Evolutionary conservation across 306 rosid species (phyloP), one percentile per base, ranked within the genome.

Genomic region (Acacia acuminata): DNA sequence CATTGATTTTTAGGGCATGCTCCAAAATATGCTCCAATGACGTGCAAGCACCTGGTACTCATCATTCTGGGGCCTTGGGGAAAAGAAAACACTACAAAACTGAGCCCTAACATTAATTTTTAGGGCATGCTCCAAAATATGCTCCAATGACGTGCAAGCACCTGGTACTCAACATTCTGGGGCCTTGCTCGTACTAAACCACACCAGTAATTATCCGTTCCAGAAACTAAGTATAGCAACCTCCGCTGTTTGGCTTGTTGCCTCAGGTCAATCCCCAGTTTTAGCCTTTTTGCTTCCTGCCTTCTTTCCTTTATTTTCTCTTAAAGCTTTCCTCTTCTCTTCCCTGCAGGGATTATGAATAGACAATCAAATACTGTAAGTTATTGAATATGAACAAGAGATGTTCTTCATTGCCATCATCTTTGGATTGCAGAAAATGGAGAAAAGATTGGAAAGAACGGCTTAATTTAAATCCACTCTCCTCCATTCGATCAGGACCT

Each of bases 271-370:
- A 53, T 77, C 66, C 22, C 79, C 77, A 40, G 38, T 74, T 66
- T 43, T 50, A 7, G 10, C 50, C 79, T 78, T 80, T 55, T 73
- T 56, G 64, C 75, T 53, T 83, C 47, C 56, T 20, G 68, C 74
- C 81, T 86, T 90, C 51, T 51, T 75, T 77, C 85, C 76, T 84
- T 81, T 86, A 32, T 78, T 83, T 75, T 85, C 88, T 88, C 93
- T 91, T 60, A 90, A 70, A 43, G 90, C 86, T 36, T 19, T 76
- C 81, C 99, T 88, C 89, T 87, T 96, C 82, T 91, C 94, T 86
- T 96, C 99, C 85, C 99, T 96, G 91, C 83, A 89, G 56, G 51
- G 68, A 79, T 80, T 84, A 47, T 34, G n/a, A 58, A 73, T 67
- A 50, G 4, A 10, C 67, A 36, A 36, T 63, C 67, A 34, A 75